Base-by-base conservation (phyloP, 805 yeast species). In the Wickerhamomyces mucosus region DNA sequence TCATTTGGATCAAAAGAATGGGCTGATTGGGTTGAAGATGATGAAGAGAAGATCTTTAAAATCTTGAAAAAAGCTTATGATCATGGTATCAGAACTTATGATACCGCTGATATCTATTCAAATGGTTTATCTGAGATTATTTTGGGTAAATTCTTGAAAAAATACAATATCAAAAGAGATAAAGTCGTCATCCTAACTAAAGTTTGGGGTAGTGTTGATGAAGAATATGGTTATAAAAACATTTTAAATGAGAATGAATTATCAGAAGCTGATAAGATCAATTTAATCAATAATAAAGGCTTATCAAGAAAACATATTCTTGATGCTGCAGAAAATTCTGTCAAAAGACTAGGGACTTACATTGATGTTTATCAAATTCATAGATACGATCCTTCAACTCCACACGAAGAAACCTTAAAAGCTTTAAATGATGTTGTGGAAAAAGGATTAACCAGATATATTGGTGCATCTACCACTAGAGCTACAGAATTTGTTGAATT, bases 381-480 rank as follows among this genome's bases (percentile, higher is more conserved):
- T 51, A 51, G 78, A 37, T 52, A 59, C 34, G 78, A 72, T 46
- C 42, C 43, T 18, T 31, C 44, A 6, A 58, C 65, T 4, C 69
- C 72, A 19, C 58, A 58, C 17, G 62, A 62, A 33, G 78, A 72
- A 42, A 67, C 64, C n/a, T 67, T 73, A 75, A 61, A 50, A 38
- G 69, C 75, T 2, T 53, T 72, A 40, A 61, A 72, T 42, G 75
- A 72, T 39, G 60, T 67, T 13, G 65, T 70, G 17, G 55, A 58
- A 26, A 34, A 45, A 24, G 78, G 77, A 10, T 49, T 56, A 20
- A 58, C 61, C 5, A 57, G 78, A 27, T 75, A 75, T 47, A 63
- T 75, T 37, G 82, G 81, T 10, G 78, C 79, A 2, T 72, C 78
- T 0, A 54, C 77, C 3, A 75, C 73, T 78, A 60, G 58, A 41